Evolutionary conservation across 495 filamentous ascomycete species (phyloP).

Genomic region (Aspergillus indologenus): DNA sequence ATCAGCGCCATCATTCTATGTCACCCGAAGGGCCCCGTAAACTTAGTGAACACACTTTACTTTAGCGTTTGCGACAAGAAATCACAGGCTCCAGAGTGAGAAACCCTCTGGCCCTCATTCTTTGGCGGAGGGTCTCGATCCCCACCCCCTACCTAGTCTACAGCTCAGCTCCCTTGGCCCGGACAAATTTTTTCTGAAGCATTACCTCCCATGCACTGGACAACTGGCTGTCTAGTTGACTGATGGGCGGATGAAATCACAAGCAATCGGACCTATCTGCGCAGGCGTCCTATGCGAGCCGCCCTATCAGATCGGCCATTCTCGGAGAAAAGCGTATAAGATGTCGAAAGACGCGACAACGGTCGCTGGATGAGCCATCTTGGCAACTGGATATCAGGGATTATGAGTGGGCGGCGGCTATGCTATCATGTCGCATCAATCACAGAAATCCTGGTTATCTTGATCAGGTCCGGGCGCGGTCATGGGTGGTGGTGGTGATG

Average conservation of each 20-base stretch:
- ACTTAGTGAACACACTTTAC: background rate
- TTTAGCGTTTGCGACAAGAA: conserved; percentile 2
- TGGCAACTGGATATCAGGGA: background rate
- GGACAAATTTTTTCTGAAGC: background rate
- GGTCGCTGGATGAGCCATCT: conserved; percentile 2
- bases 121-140: background rate
- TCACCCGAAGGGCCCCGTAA: background rate
- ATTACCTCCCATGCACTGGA: background rate
- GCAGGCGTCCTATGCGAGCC: background rate
- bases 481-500: background rate
- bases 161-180: background rate
- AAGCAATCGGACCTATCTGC: background rate
- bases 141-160: background rate
- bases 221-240: background rate
- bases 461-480: background rate
- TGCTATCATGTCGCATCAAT: background rate
- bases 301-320: background rate
- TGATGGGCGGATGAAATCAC: background rate
- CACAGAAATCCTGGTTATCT: conserved; percentile 1
- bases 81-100: background rate
- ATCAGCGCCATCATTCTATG: background rate
- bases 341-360: background rate
- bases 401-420: background rate
- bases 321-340: background rate
- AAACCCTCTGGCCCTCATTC: background rate